Evolutionary conservation across 192 early-diverging fungal genomes (phyloP).

Genomic region (Oehlia diaphana): DNA sequence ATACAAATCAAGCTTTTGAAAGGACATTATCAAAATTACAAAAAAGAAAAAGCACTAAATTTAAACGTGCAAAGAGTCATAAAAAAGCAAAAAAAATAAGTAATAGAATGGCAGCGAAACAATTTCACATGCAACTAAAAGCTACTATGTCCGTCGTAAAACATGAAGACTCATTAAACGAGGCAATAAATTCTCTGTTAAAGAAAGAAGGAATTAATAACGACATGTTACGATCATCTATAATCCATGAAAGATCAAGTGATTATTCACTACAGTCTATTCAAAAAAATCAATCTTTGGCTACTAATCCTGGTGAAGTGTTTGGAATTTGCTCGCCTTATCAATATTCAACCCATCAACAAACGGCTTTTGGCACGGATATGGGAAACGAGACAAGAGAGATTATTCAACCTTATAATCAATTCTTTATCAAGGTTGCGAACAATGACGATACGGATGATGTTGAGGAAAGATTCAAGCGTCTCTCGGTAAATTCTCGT

Average conservation of each 20-base stretch:
- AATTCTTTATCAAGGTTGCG: not conserved
- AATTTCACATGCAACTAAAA: not conserved
- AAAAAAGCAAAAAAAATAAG: too few relatives aligned
- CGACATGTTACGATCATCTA: not conserved
- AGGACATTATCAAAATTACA: not conserved
- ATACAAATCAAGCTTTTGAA: not conserved
- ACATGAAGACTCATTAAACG: too few relatives aligned
- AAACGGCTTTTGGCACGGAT: not conserved
- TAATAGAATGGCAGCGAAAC: not conserved
- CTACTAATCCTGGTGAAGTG: not conserved
- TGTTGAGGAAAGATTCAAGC: slow-evolving; percentile 4
- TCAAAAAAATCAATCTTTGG: not conserved
- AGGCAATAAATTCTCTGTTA: not conserved
- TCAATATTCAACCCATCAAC: not conserved
- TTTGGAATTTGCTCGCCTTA: not conserved
- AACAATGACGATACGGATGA: slow-evolving; percentile 7
- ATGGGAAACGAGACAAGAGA: not conserved
- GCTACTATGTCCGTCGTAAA: not conserved
- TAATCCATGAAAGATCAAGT: not conserved
- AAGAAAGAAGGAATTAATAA: not conserved
- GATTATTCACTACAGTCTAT: not conserved
- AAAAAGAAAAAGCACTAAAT: not conserved
- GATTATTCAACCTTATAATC: not conserved
- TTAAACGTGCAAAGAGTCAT: not conserved
- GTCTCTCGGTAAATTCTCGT: not conserved